Conservation (phyloP, 2,329 filamentous ascomycete genomes). For the Tolypocladium tundrense region DNA sequence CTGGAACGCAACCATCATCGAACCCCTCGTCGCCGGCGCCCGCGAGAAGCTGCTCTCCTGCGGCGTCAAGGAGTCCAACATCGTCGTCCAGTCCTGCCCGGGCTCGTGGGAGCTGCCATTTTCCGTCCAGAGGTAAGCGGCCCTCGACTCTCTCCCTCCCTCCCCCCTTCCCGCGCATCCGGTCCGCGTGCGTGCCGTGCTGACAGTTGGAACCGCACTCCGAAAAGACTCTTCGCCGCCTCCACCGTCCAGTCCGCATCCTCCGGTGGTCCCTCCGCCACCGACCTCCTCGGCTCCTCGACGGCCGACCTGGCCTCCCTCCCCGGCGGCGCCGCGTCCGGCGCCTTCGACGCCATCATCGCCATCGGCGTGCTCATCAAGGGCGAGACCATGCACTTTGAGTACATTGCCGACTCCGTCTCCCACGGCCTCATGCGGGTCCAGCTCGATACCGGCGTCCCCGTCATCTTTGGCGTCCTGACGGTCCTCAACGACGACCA, state of each 20-base stretch:
- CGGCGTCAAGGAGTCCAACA: constrained; percentile 81
- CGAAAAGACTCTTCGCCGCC: constrained; percentile 63
- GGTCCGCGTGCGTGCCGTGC: constrained; percentile 7
- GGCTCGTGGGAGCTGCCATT: constrained; percentile 93
- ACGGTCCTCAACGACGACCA: constrained; percentile 86
- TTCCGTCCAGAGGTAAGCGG: constrained; percentile 71
- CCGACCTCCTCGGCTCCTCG: constrained; percentile 63
- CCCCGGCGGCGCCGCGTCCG: constrained; percentile 29
- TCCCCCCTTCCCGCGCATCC: not conserved
- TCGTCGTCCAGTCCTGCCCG: constrained; percentile 80
- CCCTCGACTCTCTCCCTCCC: not conserved
- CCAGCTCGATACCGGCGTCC: constrained; percentile 78
- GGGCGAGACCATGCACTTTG: constrained; percentile 98
- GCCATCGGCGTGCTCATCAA: constrained; percentile 96
- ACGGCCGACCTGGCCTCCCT: constrained; percentile 56
- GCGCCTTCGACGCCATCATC: constrained; percentile 85
- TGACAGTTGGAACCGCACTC: constrained; percentile 2
- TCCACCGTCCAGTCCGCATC: constrained; percentile 74
- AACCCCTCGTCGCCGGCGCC: constrained; percentile 70
- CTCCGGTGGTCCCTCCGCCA: constrained; percentile 52
- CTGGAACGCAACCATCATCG: constrained; percentile 87
- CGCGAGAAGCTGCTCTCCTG: constrained; percentile 66
- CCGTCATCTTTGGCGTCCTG: constrained; percentile 84
- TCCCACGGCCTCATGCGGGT: constrained; percentile 90
- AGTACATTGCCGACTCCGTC: constrained; percentile 91